Evolutionary conservation across 345 rosid species (phyloP).

Genomic region (Capsella bursapastoris): DNA sequence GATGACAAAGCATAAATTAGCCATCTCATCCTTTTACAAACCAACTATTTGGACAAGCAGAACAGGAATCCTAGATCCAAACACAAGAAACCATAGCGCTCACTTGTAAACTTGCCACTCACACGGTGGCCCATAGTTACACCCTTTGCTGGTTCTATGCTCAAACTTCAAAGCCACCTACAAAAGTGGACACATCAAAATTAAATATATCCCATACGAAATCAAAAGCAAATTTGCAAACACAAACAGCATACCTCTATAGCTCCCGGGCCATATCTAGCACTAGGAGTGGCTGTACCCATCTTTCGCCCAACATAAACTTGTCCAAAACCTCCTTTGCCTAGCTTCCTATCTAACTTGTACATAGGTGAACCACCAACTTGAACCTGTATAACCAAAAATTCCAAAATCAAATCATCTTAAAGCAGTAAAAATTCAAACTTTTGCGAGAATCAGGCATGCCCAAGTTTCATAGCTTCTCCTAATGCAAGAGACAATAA

Average conservation of each 20-base stretch:
- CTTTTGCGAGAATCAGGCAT: neutral
- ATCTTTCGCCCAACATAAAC: slow-evolving; percentile 86
- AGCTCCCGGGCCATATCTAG: slow-evolving; percentile 79
- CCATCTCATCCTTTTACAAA: neutral
- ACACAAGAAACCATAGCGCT: slow-evolving; percentile 37
- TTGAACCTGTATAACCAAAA: slow-evolving; percentile 59
- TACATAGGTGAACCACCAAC: slow-evolving; percentile 89
- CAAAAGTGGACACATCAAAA: slow-evolving; percentile 14
- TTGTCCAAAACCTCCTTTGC: slow-evolving; percentile 99
- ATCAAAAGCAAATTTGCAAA: neutral
- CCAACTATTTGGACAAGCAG: neutral
- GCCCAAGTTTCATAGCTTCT: neutral
- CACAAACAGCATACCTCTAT: slow-evolving; percentile 57
- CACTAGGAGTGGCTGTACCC: slow-evolving; percentile 48
- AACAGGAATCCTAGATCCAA: slow-evolving; percentile 8
- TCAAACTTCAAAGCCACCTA: slow-evolving; percentile 97
- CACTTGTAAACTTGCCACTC: slow-evolving; percentile 99
- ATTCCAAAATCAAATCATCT: neutral
- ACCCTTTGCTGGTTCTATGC: slow-evolving; percentile 95
- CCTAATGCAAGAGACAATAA: slow-evolving; percentile 24
- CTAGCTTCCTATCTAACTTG: slow-evolving; percentile 77
- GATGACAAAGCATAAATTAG: slow-evolving; percentile 28
- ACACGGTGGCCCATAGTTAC: slow-evolving; percentile 88
- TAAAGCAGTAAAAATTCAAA: neutral
- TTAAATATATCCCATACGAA: neutral